A percentile compares a stretch with the other conserved stretches of the same genome.
phyloP scores from a whole-genome alignment of 2,329 filamentous ascomycete species.

The Phialophora tarda region DNA sequence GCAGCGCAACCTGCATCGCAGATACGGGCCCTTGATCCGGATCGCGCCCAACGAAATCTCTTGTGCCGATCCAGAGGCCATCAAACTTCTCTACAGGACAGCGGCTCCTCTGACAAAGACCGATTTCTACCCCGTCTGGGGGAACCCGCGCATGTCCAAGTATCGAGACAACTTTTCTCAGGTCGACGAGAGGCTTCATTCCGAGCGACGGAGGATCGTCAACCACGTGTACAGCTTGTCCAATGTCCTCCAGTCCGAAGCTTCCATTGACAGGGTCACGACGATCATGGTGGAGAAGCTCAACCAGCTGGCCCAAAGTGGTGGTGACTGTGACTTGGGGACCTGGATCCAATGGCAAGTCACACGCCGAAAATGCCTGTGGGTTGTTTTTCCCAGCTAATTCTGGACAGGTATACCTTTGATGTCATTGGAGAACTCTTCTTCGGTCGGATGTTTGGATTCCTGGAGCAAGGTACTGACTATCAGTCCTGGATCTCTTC shows the following conservation, averaged over 20 bases:
- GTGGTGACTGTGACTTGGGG: slow-evolving; percentile 38
- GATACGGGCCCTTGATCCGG: slow-evolving; percentile 43
- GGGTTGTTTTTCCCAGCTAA: neutral
- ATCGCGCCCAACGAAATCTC: slow-evolving; percentile 47
- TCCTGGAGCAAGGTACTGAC: slow-evolving; percentile 49
- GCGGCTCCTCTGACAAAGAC: slow-evolving; percentile 38
- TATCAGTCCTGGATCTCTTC: slow-evolving; percentile 48
- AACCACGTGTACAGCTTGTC: slow-evolving; percentile 43
- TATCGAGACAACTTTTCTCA: slow-evolving; percentile 41
- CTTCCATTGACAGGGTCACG: slow-evolving; percentile 41
- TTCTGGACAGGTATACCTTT: slow-evolving; percentile 47
- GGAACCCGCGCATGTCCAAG: slow-evolving; percentile 35
- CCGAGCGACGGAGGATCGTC: slow-evolving; percentile 40
- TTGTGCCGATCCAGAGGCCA: slow-evolving; percentile 39
- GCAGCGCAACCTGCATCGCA: neutral
- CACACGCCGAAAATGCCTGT: neutral
- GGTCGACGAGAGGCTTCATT: slow-evolving; percentile 39
- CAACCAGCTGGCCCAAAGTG: slow-evolving; percentile 29
- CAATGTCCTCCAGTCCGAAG: slow-evolving; percentile 44
- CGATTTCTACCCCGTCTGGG: slow-evolving; percentile 42
- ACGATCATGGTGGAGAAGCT: slow-evolving; percentile 37
- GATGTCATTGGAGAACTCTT: slow-evolving; percentile 52
- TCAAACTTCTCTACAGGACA: slow-evolving; percentile 40
- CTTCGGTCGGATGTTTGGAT: slow-evolving; percentile 52
- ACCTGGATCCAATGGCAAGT: slow-evolving; percentile 42